Percentiles rank a stretch among this genome's conserved stretches.
phyloP scores from a whole-genome alignment of 345 rosid species.

The Excoecaria cochinchinensis region DNA sequence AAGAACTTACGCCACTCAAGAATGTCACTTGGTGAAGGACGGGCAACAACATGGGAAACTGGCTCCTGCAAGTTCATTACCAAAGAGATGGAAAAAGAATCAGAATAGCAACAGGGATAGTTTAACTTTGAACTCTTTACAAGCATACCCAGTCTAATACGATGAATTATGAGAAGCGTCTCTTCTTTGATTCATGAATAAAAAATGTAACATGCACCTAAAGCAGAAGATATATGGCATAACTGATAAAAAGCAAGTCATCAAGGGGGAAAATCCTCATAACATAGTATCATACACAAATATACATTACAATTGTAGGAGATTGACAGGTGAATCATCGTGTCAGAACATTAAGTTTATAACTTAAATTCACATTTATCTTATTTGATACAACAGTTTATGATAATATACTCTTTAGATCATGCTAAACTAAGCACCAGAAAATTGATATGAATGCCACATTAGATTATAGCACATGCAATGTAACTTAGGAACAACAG shows the following conservation, averaged over 20 bases:
- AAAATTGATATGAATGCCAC: not conserved
- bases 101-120: not conserved
- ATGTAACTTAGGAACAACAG: not conserved
- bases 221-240: not conserved
- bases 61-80: constrained; percentile 69
- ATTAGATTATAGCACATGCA: constrained; percentile 6
- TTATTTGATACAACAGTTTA: constrained; percentile 3
- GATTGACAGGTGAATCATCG: not conserved
- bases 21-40: constrained; percentile 87
- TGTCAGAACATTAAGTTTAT: not conserved
- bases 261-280: not conserved
- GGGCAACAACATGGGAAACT: constrained; percentile 85
- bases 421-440: not conserved
- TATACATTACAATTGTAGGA: not conserved
- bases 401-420: not conserved
- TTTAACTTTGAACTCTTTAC: not conserved
- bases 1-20: constrained; percentile 96
- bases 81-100: not conserved
- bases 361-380: constrained; percentile 4
- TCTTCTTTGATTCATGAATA: not conserved
- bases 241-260: not conserved
- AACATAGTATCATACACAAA: not conserved
- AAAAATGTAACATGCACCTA: not conserved
- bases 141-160: not conserved
- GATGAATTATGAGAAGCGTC: not conserved